Evolutionary conservation across 1,284 basidiomycete species (phyloP), one percentile per base, ranked within the genome.

Genomic region (Ganoderma lucidum): DNA sequence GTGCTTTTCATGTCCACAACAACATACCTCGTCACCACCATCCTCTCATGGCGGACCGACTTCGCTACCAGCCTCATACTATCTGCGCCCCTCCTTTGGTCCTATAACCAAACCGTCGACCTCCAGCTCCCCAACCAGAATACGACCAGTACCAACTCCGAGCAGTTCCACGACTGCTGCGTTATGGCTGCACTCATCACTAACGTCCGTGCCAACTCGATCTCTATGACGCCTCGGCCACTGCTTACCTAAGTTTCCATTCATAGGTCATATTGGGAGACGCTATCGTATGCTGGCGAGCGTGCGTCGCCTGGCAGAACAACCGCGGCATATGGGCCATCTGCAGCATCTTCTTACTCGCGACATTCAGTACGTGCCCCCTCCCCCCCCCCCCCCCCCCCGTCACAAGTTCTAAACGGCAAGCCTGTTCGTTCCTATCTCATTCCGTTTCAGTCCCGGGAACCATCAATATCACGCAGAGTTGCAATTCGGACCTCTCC

Each of bases 211-310:
- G 12, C 41, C 41, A 41, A 9, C 12, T 12, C 9, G 6, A 41
- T 14, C 12, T 41, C 6, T 5, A 6, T 17, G 2, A 14, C 2
- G 1, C 6, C 19, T 59, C 35, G 35, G 35, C 35, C 35, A 35
- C 23, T 41, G 14, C 15, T 8, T 61, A 2, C 19, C n/a, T 23
- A 23, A 23, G 23, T 9, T 15, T 10, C 37, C 12, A 15, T 41
- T 2, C 15, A n/a, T 5, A 60, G 58, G 35, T 60, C 17, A n/a
- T 60, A 8, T 3, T 60, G 3, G 58, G 58, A 6, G 58, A 60
- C 10, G 30, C 58, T 17, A 60, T 60, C 35, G 37, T 60, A n/a
- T 60, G 58, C 32, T 60, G 58, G 58, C 14, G 58, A 41, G 58
- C 58, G 8, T 39, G 32, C 17, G 58, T 39, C 17, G 35, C 41